Evolutionary conservation across 208 protist species (phyloP).

Genomic region (Willaertia magna): DNA sequence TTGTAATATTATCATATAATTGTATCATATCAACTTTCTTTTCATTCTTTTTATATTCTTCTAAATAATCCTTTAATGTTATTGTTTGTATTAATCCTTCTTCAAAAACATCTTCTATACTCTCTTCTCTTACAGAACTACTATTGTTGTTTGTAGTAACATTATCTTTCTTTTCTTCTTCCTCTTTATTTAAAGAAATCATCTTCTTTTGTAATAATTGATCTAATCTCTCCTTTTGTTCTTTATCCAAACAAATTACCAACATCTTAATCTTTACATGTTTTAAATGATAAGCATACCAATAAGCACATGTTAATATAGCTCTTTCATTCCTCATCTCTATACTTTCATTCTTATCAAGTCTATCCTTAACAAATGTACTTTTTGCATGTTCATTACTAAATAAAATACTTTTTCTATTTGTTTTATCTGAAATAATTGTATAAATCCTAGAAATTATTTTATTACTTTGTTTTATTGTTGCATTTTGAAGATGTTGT

Average conservation of each 20-base stretch:
- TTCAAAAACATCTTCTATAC: neutral
- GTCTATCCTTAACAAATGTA: neutral
- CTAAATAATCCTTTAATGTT: neutral
- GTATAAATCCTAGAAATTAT: neutral
- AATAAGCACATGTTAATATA: neutral
- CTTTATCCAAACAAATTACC: neutral
- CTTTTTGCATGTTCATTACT: neutral
- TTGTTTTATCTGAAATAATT: neutral
- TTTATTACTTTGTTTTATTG: neutral
- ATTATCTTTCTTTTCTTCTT: no score
- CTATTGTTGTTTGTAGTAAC: no score
- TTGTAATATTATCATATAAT: neutral
- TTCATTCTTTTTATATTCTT: neutral
- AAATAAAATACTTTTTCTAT: neutral
- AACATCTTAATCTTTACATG: neutral
- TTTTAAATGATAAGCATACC: neutral
- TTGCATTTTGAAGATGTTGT: neutral
- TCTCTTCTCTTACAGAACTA: no score
- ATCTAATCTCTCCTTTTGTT: neutral
- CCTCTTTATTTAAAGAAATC: no score
- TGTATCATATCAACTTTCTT: neutral
- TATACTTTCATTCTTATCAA: neutral
- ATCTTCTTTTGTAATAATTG: no score
- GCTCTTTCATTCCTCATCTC: neutral
- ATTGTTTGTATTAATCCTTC: no score